Evolutionary conservation across 306 rosid genomes (phyloP).

Genomic region (Nissolia schottii): DNA sequence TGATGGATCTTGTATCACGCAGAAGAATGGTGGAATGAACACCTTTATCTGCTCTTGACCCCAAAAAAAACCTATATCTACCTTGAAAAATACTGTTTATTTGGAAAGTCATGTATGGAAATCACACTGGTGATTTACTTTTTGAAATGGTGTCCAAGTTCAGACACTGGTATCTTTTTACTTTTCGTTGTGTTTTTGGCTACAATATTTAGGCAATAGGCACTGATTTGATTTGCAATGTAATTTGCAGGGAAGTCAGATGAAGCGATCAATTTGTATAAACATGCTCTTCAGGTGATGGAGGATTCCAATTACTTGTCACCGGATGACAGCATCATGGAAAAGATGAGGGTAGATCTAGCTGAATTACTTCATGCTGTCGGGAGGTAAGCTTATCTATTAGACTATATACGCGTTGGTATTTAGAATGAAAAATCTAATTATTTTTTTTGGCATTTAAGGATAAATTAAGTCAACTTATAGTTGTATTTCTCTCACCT

Average conservation of each 20-base stretch:
- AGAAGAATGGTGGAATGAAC: constrained; percentile 13
- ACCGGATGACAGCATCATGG: constrained; percentile 59
- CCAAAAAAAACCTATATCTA: no score
- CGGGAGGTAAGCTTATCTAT: constrained; percentile 72
- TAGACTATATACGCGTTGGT: constrained; percentile 15
- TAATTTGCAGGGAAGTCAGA: constrained; percentile 59
- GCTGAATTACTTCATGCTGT: constrained; percentile 79
- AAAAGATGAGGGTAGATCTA: constrained; percentile 80
- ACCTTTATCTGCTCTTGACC: background rate
- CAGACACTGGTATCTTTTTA: background rate
- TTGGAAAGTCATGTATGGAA: background rate
- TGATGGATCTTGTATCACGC: constrained; percentile 3
- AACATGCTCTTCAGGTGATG: constrained; percentile 63
- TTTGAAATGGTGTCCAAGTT: background rate
- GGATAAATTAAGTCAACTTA: background rate
- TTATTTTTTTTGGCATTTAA: constrained; percentile 6
- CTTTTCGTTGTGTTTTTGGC: background rate
- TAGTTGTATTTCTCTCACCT: background rate
- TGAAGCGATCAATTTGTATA: constrained; percentile 70
- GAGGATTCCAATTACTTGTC: constrained; percentile 68
- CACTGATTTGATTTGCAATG: background rate
- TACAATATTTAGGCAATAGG: background rate
- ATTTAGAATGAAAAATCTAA: background rate
- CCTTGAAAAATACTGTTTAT: background rate
- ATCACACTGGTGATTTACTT: background rate